Conservation (phyloP, 257 asterid genomes). For the Solanum pinnatisectum region DNA sequence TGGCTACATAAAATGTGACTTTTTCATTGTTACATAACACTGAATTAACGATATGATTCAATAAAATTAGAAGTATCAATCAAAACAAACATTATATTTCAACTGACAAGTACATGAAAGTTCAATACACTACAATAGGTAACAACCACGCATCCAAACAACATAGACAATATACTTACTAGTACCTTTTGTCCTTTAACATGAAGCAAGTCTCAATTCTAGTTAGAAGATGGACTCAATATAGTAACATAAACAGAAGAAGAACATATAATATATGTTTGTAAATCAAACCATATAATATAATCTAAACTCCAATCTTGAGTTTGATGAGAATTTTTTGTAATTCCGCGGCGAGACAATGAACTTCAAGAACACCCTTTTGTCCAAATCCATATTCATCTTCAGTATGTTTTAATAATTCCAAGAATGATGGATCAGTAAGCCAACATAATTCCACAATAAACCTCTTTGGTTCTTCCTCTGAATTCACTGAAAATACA, state of each 20-base stretch:
- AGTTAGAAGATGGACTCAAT: background rate
- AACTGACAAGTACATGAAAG: background rate
- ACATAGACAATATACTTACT: background rate
- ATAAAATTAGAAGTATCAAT: background rate
- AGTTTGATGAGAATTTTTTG: conserved; percentile 8
- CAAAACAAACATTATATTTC: background rate
- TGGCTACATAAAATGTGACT: no score
- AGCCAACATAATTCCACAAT: conserved; percentile 10
- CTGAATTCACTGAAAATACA: background rate
- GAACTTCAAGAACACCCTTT: conserved; percentile 23
- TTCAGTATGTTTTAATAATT: conserved; percentile 12
- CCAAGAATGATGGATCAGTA: conserved; percentile 18
- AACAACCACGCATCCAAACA: background rate
- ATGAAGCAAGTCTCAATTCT: background rate
- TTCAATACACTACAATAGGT: background rate
- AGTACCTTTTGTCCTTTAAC: background rate
- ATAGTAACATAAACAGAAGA: background rate
- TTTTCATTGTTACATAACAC: no score
- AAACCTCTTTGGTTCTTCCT: conserved; percentile 15
- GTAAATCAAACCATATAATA: background rate
- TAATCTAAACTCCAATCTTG: background rate
- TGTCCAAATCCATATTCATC: conserved; percentile 24
- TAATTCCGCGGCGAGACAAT: conserved; percentile 18
- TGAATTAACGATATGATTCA: no score
- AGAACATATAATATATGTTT: background rate